Conservation (phyloP, 345 rosid species). For the Firmiana major region DNA sequence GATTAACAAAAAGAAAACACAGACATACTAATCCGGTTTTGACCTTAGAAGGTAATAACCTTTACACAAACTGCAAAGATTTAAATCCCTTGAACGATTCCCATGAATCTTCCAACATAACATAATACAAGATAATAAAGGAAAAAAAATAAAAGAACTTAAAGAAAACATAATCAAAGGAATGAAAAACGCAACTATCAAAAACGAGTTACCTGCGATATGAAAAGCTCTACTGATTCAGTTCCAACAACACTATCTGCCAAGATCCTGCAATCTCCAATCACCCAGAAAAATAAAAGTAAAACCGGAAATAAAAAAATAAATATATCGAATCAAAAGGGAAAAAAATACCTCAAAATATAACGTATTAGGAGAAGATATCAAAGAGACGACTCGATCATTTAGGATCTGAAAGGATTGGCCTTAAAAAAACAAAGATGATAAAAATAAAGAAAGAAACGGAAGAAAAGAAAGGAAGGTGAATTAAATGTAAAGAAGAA, state of each 20-base stretch:
- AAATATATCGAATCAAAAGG: background rate
- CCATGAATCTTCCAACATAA: background rate
- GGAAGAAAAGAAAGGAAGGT: background rate
- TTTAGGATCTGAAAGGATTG: conserved; percentile 28
- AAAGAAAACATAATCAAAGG: background rate
- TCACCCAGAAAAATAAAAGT: background rate
- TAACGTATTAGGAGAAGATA: background rate
- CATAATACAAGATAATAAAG: background rate
- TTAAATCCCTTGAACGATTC: background rate
- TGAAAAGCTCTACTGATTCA: conserved; percentile 9
- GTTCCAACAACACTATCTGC: conserved; percentile 8
- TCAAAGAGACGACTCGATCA: conserved; percentile 26
- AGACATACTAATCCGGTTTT: background rate
- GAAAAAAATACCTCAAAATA: conserved; percentile 19
- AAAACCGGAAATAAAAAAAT: background rate
- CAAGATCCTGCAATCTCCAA: conserved; percentile 26
- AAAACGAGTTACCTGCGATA: conserved; percentile 26
- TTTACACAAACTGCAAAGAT: background rate
- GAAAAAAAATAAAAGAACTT: background rate
- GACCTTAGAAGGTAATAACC: background rate
- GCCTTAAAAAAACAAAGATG: conserved; percentile 6
- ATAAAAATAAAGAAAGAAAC: conserved; percentile 9
- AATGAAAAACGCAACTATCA: conserved; percentile 13
- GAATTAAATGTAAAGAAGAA: background rate
- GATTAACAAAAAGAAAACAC: background rate